phyloP scores from a whole-genome alignment of 495 filamentous ascomycete genomes.

The Penicillium longicatenatum region DNA sequence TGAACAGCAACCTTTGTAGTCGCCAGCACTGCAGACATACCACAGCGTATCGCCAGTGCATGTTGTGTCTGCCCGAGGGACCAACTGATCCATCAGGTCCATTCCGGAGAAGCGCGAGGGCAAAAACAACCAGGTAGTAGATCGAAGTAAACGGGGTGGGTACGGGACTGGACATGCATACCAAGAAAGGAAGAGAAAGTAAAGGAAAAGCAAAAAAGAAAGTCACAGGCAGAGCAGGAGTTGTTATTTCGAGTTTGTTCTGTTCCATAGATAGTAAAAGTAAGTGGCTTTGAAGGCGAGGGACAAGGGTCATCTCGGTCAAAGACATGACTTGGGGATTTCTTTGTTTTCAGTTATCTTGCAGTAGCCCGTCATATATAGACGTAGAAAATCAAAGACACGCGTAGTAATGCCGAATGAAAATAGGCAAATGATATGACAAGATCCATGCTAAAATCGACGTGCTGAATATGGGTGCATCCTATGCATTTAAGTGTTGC shows the following conservation, averaged over 20 bases:
- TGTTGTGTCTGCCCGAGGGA: slow-evolving; percentile 13
- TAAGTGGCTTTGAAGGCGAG: not conserved
- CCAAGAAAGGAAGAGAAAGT: not conserved
- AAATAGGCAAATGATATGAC: too few relatives aligned
- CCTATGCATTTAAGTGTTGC: not conserved
- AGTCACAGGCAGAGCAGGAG: not conserved
- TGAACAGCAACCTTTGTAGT: slow-evolving; percentile 43
- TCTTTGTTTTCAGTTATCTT: not conserved
- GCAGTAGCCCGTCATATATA: not conserved
- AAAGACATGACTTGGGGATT: not conserved
- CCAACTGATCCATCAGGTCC: slow-evolving; percentile 9
- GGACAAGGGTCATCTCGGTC: not conserved
- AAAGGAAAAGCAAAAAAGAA: not conserved
- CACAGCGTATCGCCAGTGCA: slow-evolving; percentile 25
- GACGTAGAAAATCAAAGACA: not conserved
- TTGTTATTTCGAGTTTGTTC: not conserved
- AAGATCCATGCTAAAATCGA: not conserved
- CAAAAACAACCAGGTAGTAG: not conserved
- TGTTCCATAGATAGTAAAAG: not conserved
- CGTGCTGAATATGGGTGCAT: not conserved
- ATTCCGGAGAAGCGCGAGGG: not conserved
- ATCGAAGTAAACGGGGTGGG: not conserved
- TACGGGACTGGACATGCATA: not conserved
- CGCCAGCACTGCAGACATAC: slow-evolving; percentile 35
- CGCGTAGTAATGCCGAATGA: not conserved